Evolutionary conservation across 164 flowering plant species (phyloP), one percentile per base, ranked within the genome.

Genomic region (Euptelea pleiosperma): DNA sequence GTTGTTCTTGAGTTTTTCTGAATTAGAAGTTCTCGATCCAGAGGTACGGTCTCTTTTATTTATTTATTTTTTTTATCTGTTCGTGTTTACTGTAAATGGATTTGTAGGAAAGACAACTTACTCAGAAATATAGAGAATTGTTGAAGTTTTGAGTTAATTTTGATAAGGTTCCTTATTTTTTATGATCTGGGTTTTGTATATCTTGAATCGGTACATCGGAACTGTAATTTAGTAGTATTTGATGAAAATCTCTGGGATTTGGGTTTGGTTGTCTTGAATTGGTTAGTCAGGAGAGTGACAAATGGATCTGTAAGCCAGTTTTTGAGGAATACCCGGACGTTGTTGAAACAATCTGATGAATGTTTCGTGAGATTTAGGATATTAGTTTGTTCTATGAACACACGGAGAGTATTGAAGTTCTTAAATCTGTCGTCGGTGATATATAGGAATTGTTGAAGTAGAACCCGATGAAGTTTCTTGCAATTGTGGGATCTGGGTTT

Each of bases 381-480:
- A n/a, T 44, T 14, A 41, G 42, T 16, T 22, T 35, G 22, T 31
- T 4, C 6, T 9, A 1, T 11, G 29, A 15, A 18, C n/a, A 11
- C 26, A 10, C 33, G 16, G 3, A 16, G 1, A 41, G 25, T 25
- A 21, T 31, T 19, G 49, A 5, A 6, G n/a, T n/a, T n/a, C n/a
- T 22, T 2, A 6, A 25, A 15, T 16, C 8, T 22, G 2, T n/a
- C n/a, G n/a, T n/a, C n/a, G n/a, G n/a, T n/a, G n/a, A n/a, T n/a
- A 8, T 44, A 6, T 15, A 2, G 2, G 29, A 6, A 26, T 43
- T 42, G 42, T 34, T 11, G 40, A 31, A 21, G 33, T 52, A 58
- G 61, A 46, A 41, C 28, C 40, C 43, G 58, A 74, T 72, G 75
- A 65, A 50, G 54, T 42, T 58, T 9, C 8, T 37, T 58, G 49